Percentiles rank a stretch among this genome's conserved stretches.
Conservation (phyloP, 257 asterid genomes). For the Voacanga thouarsii region DNA sequence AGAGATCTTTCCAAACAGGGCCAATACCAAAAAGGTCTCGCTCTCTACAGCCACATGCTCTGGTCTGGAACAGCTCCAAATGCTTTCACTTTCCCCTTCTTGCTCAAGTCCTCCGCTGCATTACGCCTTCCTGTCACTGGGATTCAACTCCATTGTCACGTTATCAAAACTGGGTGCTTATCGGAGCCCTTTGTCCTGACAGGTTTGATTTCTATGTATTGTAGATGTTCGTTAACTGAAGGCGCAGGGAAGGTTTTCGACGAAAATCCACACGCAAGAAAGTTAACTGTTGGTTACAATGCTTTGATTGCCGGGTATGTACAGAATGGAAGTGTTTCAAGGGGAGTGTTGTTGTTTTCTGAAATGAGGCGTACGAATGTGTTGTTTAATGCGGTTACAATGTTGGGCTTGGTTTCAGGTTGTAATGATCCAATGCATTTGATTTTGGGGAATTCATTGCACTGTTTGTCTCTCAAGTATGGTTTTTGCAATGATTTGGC, state of each 20-base stretch:
- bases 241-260: conserved; percentile 64
- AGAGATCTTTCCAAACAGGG: conserved; percentile 68
- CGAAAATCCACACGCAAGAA: conserved; percentile 52
- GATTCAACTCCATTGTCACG: conserved; percentile 64
- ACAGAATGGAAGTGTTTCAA: conserved; percentile 26
- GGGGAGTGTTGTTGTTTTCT: conserved; percentile 44
- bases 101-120: conserved; percentile 71
- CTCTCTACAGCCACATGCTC: conserved; percentile 69
- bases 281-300: conserved; percentile 64
- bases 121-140: conserved; percentile 48
- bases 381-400: conserved; percentile 42
- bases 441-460: conserved; percentile 59
- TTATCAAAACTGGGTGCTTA: conserved; percentile 65
- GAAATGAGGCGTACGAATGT: conserved; percentile 55
- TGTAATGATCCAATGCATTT: conserved; percentile 40
- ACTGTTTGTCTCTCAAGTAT: conserved; percentile 46
- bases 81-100: conserved; percentile 86
- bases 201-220: conserved; percentile 57
- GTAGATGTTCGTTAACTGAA: conserved; percentile 29
- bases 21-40: conserved; percentile 47
- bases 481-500: conserved; percentile 49
- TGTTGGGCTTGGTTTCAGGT: conserved; percentile 79
- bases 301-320: conserved; percentile 77
- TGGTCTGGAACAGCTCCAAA: conserved; percentile 59
- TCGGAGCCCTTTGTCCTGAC: conserved; percentile 82